Conservation (phyloP, 2,329 filamentous ascomycete species). For the Epichloe glyceriae region DNA sequence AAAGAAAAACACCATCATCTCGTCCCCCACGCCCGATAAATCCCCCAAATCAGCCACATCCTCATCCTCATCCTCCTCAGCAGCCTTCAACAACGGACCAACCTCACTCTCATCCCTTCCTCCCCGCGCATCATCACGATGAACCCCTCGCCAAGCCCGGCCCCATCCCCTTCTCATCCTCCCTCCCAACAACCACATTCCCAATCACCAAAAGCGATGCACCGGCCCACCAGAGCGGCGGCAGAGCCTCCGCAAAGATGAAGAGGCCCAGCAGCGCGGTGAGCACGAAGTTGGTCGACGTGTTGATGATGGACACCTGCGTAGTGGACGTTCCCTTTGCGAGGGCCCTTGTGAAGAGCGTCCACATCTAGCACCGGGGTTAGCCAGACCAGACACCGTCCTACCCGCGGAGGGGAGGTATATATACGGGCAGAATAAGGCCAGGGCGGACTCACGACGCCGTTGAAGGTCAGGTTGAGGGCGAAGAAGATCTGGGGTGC, state of each 20-base stretch:
- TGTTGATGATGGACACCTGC: slow-evolving; percentile 72
- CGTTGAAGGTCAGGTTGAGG: slow-evolving; percentile 64
- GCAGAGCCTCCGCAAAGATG: slow-evolving; percentile 60
- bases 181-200: slow-evolving; percentile 64
- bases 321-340: slow-evolving; percentile 62
- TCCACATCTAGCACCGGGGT: slow-evolving; percentile 51
- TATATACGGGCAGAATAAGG: background rate
- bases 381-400: no score
- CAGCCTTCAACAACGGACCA: slow-evolving; percentile 12
- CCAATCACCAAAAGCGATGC: slow-evolving; percentile 60
- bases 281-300: slow-evolving; percentile 67
- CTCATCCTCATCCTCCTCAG: slow-evolving; percentile 14
- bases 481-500: slow-evolving; percentile 53
- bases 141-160: slow-evolving; percentile 1
- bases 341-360: slow-evolving; percentile 68
- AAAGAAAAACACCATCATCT: background rate
- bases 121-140: background rate
- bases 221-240: slow-evolving; percentile 65
- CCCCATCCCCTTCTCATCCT: slow-evolving; percentile 38
- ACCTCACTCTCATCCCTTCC: slow-evolving; percentile 14
- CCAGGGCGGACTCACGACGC: slow-evolving; percentile 36
- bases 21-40: slow-evolving; percentile 7
- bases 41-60: slow-evolving; percentile 24
- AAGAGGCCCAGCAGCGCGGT: slow-evolving; percentile 58
- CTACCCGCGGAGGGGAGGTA: background rate